Conservation (phyloP, 768 basidiomycete species). For the Mycena polygramma region DNA sequence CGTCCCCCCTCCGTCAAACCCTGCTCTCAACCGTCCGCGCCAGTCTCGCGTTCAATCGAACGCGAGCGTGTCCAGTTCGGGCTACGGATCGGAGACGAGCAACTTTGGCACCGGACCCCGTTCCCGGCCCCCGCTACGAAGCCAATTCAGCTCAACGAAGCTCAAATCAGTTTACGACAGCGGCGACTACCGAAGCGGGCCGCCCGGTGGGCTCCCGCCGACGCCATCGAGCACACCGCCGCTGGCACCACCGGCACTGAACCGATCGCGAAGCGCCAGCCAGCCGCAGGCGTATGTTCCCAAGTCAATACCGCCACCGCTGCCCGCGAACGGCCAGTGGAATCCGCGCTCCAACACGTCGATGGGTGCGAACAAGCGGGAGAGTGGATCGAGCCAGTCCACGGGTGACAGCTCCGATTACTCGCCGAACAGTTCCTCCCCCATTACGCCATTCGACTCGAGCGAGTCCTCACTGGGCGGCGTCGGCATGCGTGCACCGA, state of each 20-base stretch:
- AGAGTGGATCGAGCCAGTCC: conserved; percentile 88
- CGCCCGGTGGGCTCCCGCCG: conserved; percentile 41
- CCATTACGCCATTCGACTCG: conserved; percentile 91
- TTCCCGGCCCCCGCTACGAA: conserved; percentile 64
- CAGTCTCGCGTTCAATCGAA: conserved; percentile 62
- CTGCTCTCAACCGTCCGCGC: conserved; percentile 41
- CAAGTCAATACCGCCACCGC: conserved; percentile 66
- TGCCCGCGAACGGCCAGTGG: conserved; percentile 64
- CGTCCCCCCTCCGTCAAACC: conserved; percentile 55
- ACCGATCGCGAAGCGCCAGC: conserved; percentile 82
- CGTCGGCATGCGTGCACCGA: conserved; percentile 59
- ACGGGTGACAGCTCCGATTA: conserved; percentile 85
- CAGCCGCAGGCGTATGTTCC: conserved; percentile 81
- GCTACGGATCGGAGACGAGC: conserved; percentile 58
- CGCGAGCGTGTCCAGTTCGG: conserved; percentile 52
- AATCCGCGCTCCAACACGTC: conserved; percentile 57
- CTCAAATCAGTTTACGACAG: conserved; percentile 68
- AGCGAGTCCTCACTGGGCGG: conserved; percentile 84
- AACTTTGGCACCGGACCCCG: conserved; percentile 52
- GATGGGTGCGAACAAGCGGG: conserved; percentile 69
- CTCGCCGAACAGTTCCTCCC: conserved; percentile 88
- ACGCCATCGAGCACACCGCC: conserved; percentile 39
- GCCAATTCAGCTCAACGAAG: conserved; percentile 78
- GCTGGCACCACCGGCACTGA: conserved; percentile 51
- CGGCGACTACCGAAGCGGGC: conserved; percentile 50